A percentile compares a stretch with the other conserved stretches of the same genome.
Conservation (phyloP, 257 asterid species). For the Solanum ossicruentum region DNA sequence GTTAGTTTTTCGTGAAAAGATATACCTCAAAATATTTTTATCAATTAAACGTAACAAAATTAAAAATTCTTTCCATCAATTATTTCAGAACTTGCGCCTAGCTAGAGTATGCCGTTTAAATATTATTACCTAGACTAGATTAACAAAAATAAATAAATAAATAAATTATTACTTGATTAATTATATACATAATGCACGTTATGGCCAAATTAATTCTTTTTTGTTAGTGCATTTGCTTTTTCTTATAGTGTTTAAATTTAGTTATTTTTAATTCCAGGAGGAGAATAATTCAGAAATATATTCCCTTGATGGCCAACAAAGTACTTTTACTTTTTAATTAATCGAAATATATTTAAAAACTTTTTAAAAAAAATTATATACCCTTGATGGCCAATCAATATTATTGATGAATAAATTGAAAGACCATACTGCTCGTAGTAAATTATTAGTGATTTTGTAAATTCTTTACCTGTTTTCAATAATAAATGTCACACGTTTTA, state of each 20-base stretch:
- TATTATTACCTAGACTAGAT: neutral
- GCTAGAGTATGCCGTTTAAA: neutral
- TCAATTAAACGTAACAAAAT: neutral
- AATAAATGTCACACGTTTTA: no score
- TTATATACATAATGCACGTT: no score
- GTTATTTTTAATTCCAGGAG: neutral
- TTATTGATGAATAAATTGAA: no score
- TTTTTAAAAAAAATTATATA: neutral
- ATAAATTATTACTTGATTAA: neutral
- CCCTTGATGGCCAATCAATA: no score
- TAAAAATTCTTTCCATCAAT: fast-evolving
- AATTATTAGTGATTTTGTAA: no score
- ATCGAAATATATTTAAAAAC: neutral
- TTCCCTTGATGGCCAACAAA: neutral
- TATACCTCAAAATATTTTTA: neutral
- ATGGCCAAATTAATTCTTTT: no score
- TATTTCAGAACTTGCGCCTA: neutral
- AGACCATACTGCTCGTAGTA: no score
- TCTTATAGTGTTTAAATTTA: neutral
- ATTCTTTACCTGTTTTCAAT: no score
- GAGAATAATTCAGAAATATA: neutral
- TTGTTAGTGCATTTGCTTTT: neutral
- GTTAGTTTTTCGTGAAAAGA: neutral
- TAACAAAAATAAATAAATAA: neutral
- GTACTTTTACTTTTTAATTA: neutral